Conservation (phyloP, 1,284 basidiomycete genomes). For the Trametes versicolor region DNA sequence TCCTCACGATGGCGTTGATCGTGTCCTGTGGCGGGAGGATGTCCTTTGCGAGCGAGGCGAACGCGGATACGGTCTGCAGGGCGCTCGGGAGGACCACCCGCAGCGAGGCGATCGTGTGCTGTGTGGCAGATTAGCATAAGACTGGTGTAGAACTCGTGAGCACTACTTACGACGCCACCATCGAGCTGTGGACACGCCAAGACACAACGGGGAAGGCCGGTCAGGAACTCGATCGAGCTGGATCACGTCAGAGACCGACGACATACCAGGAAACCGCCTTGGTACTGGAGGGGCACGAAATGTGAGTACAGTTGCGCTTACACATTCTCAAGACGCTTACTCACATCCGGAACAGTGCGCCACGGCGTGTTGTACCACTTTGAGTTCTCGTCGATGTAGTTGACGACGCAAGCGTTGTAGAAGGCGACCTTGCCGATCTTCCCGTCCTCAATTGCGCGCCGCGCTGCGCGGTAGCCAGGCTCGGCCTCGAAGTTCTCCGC, state of each 20-base stretch:
- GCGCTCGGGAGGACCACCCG: conserved; percentile 66
- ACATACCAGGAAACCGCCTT: conserved; percentile 81
- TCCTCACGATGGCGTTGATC: conserved; percentile 62
- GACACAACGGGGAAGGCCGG: conserved; percentile 26
- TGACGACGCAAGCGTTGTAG: conserved; percentile 67
- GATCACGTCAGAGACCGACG: conserved; percentile 2
- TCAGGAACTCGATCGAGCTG: conserved; percentile 23
- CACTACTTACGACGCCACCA: conserved; percentile 69
- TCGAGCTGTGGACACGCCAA: conserved; percentile 56
- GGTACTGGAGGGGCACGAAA: conserved; percentile 60
- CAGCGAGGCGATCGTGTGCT: conserved; percentile 74
- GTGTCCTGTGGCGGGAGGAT: conserved; percentile 83
- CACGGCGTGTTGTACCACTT: conserved; percentile 86
- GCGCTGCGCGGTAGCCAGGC: conserved; percentile 63
- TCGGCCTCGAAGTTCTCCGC: conserved; percentile 88
- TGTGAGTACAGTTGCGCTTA: background rate
- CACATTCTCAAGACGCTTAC: background rate
- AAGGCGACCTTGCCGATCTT: conserved; percentile 72
- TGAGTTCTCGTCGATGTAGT: conserved; percentile 66
- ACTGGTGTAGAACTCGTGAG: background rate
- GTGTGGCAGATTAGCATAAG: background rate
- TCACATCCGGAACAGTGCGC: conserved; percentile 83
- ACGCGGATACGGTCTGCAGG: conserved; percentile 65
- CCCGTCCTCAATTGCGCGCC: conserved; percentile 60
- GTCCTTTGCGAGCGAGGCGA: conserved; percentile 73